Evolutionary conservation across 352 stramenopile species (phyloP).

Genomic region (Pythium rhizo-oryzae): DNA sequence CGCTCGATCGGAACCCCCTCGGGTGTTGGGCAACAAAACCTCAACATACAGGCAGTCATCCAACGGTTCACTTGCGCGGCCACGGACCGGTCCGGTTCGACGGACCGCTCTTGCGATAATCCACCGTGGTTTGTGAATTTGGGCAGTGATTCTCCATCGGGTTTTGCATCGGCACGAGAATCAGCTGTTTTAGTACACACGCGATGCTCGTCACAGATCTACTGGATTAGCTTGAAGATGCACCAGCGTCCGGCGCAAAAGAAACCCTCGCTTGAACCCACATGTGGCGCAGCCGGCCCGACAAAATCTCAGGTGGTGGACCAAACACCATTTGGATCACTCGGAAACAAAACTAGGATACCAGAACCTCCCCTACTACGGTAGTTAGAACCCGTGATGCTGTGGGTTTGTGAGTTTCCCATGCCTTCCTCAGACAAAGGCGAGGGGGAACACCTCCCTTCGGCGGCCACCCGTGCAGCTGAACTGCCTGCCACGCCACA

Average conservation of each 20-base stretch:
- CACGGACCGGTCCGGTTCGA: constrained; percentile 9
- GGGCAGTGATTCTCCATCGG: neutral
- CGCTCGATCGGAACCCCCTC: constrained; percentile 3
- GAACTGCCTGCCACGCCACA: constrained; percentile 22
- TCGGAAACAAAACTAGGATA: too few species aligned
- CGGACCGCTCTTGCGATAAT: neutral
- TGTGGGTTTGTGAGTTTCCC: too few species aligned
- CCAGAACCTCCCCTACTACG: neutral
- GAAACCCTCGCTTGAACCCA: constrained; percentile 6
- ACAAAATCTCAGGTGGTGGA: constrained; percentile 3
- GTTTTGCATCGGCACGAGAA: neutral
- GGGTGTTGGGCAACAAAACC: constrained; percentile 6
- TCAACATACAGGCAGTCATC: constrained; percentile 24
- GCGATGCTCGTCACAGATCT: neutral
- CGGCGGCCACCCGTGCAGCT: constrained; percentile 22
- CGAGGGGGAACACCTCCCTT: neutral
- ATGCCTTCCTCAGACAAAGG: neutral
- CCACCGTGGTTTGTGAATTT: constrained; percentile 5
- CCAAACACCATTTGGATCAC: neutral
- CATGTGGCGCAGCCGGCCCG: neutral
- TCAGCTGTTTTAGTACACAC: constrained; percentile 10
- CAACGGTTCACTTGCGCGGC: constrained; percentile 16
- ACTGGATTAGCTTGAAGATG: neutral
- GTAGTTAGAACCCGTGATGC: too few species aligned
- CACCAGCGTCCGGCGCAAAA: neutral